Evolutionary conservation across 2,329 filamentous ascomycete species (phyloP).

Genomic region (Pseudohalonectria lignicola): DNA sequence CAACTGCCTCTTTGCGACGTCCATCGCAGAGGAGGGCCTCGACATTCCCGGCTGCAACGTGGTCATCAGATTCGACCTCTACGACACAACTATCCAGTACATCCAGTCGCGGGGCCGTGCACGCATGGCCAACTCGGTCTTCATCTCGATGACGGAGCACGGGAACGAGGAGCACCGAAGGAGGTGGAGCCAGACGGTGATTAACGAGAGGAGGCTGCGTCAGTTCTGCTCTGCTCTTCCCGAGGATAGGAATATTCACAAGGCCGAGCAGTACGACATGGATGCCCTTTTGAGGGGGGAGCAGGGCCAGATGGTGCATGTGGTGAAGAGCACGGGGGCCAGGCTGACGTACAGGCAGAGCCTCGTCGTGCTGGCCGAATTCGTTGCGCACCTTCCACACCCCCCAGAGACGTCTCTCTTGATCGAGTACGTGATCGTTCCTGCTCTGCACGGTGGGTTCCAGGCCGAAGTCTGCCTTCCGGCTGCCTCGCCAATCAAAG

Average conservation of each 20-base stretch:
- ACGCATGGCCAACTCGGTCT: slow-evolving; percentile 64
- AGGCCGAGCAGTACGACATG: slow-evolving; percentile 42
- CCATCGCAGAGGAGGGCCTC: slow-evolving; percentile 56
- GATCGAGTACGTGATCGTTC: slow-evolving; percentile 50
- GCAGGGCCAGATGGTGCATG: slow-evolving; percentile 38
- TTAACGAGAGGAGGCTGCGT: slow-evolving; percentile 55
- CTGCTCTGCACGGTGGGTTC: slow-evolving; percentile 45
- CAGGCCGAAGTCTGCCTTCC: slow-evolving; percentile 73
- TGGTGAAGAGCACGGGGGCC: slow-evolving; percentile 57
- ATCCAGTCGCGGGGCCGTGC: slow-evolving; percentile 87
- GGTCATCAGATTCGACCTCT: slow-evolving; percentile 72
- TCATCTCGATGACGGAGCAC: slow-evolving; percentile 72
- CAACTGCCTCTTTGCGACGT: slow-evolving; percentile 57
- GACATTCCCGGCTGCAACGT: slow-evolving; percentile 59
- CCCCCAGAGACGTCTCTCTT: slow-evolving; percentile 20
- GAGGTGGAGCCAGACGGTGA: slow-evolving; percentile 46
- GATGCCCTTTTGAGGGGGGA: slow-evolving; percentile 44
- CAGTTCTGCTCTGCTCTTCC: slow-evolving; percentile 67
- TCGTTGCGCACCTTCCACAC: slow-evolving; percentile 56
- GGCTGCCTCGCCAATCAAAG: slow-evolving; percentile 58
- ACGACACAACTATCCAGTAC: slow-evolving; percentile 84
- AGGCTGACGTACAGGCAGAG: slow-evolving; percentile 70
- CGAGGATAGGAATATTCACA: slow-evolving; percentile 57
- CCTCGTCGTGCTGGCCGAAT: slow-evolving; percentile 60
- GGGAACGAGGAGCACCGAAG: slow-evolving; percentile 51